Percentiles rank a stretch among this genome's conserved stretches.
Conservation (phyloP, 2,329 filamentous ascomycete species). For the Clarireedia monteithiana region DNA sequence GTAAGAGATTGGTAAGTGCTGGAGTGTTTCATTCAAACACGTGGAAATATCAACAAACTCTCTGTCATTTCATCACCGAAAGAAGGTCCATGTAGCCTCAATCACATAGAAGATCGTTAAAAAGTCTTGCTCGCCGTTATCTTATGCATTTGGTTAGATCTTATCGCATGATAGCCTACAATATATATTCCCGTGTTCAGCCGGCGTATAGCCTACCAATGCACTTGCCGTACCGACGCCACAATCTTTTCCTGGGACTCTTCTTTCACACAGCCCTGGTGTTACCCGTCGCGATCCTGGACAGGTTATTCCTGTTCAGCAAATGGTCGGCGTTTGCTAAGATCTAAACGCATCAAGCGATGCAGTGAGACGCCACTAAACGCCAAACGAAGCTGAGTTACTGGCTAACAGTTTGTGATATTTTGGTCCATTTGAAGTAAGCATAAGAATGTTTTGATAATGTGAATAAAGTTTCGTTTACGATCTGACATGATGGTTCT, state of each 20-base stretch:
- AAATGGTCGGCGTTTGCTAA: background rate
- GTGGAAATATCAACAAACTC: too few relatives aligned
- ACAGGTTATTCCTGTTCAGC: background rate
- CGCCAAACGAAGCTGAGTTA: background rate
- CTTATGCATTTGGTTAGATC: background rate
- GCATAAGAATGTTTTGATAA: background rate
- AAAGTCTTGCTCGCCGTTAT: too few relatives aligned
- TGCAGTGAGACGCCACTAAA: background rate
- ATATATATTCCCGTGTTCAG: background rate
- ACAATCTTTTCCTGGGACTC: background rate
- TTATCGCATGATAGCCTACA: background rate
- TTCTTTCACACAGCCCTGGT: background rate
- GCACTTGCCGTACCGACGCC: too few relatives aligned
- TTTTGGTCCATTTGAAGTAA: background rate
- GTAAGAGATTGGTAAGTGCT: too few relatives aligned
- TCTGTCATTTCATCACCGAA: too few relatives aligned
- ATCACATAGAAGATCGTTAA: too few relatives aligned
- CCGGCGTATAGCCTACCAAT: background rate
- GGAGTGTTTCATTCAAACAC: too few relatives aligned
- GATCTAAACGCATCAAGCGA: background rate
- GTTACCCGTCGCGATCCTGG: background rate
- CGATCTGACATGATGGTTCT: background rate
- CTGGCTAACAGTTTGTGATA: background rate
- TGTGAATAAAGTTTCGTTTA: background rate
- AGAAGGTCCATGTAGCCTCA: too few relatives aligned